Evolutionary conservation across 2,329 filamentous ascomycete genomes (phyloP).

Genomic region (Chalara sp.): DNA sequence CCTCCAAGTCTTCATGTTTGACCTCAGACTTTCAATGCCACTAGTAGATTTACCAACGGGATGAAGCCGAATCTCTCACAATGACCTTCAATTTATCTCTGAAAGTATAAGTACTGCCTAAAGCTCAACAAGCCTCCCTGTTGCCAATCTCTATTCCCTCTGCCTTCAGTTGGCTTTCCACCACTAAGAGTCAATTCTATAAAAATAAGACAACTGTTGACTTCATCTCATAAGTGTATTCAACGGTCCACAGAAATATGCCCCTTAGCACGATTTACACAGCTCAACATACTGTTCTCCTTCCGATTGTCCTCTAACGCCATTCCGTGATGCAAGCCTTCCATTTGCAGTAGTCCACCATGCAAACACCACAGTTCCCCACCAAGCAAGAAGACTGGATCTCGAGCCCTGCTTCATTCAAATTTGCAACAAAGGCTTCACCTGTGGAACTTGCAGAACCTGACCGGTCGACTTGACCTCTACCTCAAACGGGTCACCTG

Average conservation of each 20-base stretch:
- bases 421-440: constrained; percentile 34
- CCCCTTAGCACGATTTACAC: constrained; percentile 15
- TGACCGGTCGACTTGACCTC: constrained; percentile 36
- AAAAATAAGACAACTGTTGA: no score
- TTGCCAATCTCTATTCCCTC: no score
- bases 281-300: constrained; percentile 14
- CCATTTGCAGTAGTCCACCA: constrained; percentile 31
- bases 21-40: no score
- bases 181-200: no score
- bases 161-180: no score
- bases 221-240: not conserved
- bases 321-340: constrained; percentile 32
- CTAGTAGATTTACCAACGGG: no score
- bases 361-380: constrained; percentile 37
- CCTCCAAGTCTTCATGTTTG: no score
- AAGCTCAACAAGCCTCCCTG: no score
- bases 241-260: constrained; percentile 17
- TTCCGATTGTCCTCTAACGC: constrained; percentile 31
- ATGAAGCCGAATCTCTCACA: no score
- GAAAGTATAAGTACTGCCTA: no score
- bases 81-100: no score
- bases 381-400: constrained; percentile 36
- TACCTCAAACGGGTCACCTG: constrained; percentile 54
- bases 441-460: constrained; percentile 36
- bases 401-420: constrained; percentile 33